A percentile compares a stretch with the other conserved stretches of the same genome.
Evolutionary conservation across 192 early-diverging fungal genomes (phyloP).

Genomic region (Thoreauomyces humboldtii): DNA sequence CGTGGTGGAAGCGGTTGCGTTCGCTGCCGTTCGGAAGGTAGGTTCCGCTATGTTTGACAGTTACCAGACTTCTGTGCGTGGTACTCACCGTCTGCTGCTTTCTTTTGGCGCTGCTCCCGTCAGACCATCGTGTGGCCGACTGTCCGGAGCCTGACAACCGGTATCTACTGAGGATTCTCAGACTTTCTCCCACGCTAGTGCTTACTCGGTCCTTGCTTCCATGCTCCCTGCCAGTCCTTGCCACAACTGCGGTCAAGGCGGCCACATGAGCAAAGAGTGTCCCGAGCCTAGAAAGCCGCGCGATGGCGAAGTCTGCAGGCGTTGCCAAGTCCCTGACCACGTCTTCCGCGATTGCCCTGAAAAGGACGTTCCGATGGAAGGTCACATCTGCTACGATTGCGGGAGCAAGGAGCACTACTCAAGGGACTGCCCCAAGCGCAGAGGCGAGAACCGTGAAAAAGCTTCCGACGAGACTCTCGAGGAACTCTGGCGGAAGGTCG

Average conservation of each 20-base stretch:
- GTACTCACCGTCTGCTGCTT: not conserved
- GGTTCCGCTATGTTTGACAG: too few species aligned
- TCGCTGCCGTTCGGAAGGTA: not conserved
- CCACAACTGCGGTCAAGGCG: constrained; percentile 12
- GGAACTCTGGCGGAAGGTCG: constrained; percentile 1
- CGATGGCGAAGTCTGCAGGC: constrained; percentile 4
- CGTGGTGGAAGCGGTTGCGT: not conserved
- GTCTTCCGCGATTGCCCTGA: constrained; percentile 1
- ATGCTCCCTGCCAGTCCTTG: too few species aligned
- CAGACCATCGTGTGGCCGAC: constrained; percentile 7
- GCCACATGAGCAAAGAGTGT: constrained; percentile 12
- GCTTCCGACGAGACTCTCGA: not conserved
- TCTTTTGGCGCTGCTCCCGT: not conserved
- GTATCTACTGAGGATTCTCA: too few species aligned
- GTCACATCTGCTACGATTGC: constrained; percentile 12
- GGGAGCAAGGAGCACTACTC: constrained; percentile 12
- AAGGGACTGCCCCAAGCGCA: constrained; percentile 3
- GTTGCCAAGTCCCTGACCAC: not conserved
- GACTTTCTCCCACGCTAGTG: too few species aligned
- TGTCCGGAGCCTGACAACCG: constrained; percentile 15
- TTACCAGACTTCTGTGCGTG: too few species aligned
- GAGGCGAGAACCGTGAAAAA: not conserved
- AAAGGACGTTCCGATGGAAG: constrained; percentile 9
- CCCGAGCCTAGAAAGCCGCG: constrained; percentile 9
- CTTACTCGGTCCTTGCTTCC: too few species aligned